A percentile compares a stretch with the other conserved stretches of the same genome.
Conservation (phyloP, 2,329 filamentous ascomycete species). For the Xylariaceae sp. region DNA sequence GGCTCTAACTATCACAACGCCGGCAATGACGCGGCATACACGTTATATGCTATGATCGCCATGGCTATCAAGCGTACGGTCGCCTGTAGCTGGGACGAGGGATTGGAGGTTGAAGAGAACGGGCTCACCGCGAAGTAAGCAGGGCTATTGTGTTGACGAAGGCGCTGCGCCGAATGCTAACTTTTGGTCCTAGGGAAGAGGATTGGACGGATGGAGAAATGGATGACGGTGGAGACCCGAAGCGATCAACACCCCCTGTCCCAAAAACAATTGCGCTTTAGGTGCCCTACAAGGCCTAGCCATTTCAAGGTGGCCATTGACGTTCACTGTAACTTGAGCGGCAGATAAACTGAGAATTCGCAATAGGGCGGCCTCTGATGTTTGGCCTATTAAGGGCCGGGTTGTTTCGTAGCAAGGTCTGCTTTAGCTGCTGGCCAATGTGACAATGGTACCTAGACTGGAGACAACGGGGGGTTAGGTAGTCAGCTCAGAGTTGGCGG, state of each 20-base stretch:
- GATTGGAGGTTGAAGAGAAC: constrained; percentile 4
- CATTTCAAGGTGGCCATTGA: not conserved
- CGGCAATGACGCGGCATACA: constrained; percentile 79
- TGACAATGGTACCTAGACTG: not conserved
- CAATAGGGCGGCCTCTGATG: not conserved
- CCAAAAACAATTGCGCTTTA: not conserved
- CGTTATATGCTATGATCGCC: constrained; percentile 65
- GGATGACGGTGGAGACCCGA: constrained; percentile 28
- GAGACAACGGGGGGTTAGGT: not conserved
- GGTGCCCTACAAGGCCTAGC: not conserved
- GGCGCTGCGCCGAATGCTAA: constrained; percentile 10
- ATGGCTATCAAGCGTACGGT: constrained; percentile 42
- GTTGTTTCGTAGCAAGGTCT: not conserved
- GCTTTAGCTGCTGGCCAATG: not conserved
- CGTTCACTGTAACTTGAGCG: constrained; percentile 1
- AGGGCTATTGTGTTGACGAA: not conserved
- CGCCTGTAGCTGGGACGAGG: not conserved
- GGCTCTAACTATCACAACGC: constrained; percentile 74
- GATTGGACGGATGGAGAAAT: constrained; percentile 32
- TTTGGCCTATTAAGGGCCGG: not conserved
- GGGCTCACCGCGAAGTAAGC: constrained; percentile 8
- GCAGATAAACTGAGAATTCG: not conserved
- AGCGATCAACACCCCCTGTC: constrained; percentile 17
- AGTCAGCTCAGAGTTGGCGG: not conserved
- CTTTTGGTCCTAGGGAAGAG: constrained; percentile 12